These are phyloP conservation scores for Malbranchea cinnamomea DNA, from an alignment of 2,329 filamentous ascomycete species.

Conservation along the genomic window DNA sequence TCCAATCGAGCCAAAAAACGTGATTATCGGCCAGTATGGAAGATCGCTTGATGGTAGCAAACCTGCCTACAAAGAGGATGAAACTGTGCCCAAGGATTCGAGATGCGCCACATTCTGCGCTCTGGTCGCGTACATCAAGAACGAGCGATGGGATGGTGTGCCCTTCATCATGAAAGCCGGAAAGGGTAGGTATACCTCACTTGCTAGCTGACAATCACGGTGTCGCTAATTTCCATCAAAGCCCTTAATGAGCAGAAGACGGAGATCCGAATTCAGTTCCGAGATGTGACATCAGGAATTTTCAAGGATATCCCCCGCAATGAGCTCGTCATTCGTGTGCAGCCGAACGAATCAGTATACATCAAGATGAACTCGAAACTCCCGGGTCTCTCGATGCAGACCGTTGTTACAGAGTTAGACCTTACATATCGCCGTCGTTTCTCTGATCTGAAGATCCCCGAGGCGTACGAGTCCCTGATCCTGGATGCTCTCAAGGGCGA, in stretches of 20 bases:
- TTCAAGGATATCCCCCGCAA: conserved; percentile 99
- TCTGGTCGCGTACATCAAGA: conserved; percentile 96
- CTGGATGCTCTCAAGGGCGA: conserved; percentile 96
- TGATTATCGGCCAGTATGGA: conserved; percentile 98
- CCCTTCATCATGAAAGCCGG: conserved; percentile 99
- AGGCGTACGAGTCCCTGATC: conserved; percentile 96
- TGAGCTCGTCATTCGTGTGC: conserved; percentile 96
- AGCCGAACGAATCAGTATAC: conserved; percentile 98
- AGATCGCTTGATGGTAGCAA: conserved; percentile 92
- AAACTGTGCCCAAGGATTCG: conserved; percentile 93
- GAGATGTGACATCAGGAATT: conserved; percentile 97
- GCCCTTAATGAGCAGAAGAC: conserved; percentile 99
- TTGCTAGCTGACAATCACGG: too few species aligned
- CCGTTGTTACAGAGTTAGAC: conserved; percentile 93
- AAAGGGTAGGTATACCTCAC: conserved; percentile 41
- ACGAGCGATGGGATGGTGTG: conserved; percentile 97
- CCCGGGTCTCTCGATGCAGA: conserved; percentile 97
- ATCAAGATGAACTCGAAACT: conserved; percentile 99
- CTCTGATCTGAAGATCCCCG: conserved; percentile 97
- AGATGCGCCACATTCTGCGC: conserved; percentile 97
- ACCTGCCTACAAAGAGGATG: conserved; percentile 96
- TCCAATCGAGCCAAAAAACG: conserved; percentile 95
- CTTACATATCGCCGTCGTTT: conserved; percentile 96
- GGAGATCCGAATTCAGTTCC: conserved; percentile 97
- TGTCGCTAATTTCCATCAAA: conserved; percentile 12